These are phyloP conservation scores for Mycena capillaripes DNA, from an alignment of 768 basidiomycete genomes.

Conservation along the genomic window DNA sequence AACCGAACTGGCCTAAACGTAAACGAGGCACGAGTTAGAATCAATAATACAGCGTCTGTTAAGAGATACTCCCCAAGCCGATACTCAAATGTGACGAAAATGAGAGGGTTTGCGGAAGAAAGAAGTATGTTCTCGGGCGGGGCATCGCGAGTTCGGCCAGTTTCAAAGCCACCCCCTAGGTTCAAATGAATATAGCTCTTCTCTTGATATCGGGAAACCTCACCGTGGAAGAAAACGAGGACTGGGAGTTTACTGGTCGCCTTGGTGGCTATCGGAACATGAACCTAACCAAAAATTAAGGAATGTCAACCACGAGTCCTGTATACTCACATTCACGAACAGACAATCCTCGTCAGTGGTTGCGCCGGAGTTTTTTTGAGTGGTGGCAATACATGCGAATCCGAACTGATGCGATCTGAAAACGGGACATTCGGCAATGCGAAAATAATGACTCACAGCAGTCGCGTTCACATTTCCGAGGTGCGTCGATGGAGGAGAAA, in stretches of 20 bases:
- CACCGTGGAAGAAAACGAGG: slow-evolving; percentile 60
- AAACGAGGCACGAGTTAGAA: no score
- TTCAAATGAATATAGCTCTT: neutral
- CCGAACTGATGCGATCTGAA: slow-evolving; percentile 46
- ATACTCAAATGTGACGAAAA: slow-evolving; percentile 60
- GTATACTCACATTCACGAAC: slow-evolving; percentile 54
- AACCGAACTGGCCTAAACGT: slow-evolving; percentile 58
- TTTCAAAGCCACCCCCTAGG: slow-evolving; percentile 58
- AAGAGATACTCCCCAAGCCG: no score
- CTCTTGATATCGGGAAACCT: neutral
- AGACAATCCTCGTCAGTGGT: slow-evolving; percentile 58
- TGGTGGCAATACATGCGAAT: slow-evolving; percentile 50
- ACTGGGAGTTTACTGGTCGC: slow-evolving; percentile 42
- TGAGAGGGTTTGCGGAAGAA: slow-evolving; percentile 48
- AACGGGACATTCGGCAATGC: neutral
- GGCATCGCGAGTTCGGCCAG: slow-evolving; percentile 50
- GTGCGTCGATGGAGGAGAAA: slow-evolving; percentile 52
- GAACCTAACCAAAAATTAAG: slow-evolving; percentile 29
- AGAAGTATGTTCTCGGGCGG: slow-evolving; percentile 49
- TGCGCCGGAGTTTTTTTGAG: slow-evolving; percentile 43
- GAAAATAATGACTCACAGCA: slow-evolving; percentile 38
- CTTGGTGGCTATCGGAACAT: slow-evolving; percentile 31
- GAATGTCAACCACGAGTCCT: no score
- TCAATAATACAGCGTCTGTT: no score
- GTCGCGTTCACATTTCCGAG: slow-evolving; percentile 55